Conservation (phyloP, 768 basidiomycete genomes). For the Mrakia frigida region DNA sequence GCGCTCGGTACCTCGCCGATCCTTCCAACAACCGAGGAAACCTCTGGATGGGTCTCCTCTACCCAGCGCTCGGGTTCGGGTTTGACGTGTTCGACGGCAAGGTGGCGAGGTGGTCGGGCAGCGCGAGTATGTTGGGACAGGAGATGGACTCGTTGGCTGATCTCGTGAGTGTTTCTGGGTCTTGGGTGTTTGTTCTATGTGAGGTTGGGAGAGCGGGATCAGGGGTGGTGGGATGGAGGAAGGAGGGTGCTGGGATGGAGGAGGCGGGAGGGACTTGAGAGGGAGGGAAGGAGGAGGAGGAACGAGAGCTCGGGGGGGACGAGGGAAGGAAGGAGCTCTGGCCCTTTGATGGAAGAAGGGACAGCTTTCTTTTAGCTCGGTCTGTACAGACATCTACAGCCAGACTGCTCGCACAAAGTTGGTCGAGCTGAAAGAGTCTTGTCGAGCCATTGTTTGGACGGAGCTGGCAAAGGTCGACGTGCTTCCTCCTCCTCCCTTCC, state of each 20-base stretch:
- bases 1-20: conserved; percentile 71
- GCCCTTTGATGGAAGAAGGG: not conserved
- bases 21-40: conserved; percentile 66
- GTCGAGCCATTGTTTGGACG: no score
- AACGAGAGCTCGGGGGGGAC: not conserved
- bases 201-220: not conserved
- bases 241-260: not conserved
- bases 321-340: not conserved
- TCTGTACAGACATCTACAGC: no score
- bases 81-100: conserved; percentile 98
- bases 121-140: conserved; percentile 91
- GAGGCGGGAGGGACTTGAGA: not conserved
- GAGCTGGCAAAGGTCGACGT: not conserved
- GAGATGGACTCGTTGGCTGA: conserved; percentile 96
- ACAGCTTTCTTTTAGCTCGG: no score
- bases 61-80: conserved; percentile 88
- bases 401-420: no score
- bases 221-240: not conserved
- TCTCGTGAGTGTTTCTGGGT: conserved; percentile 56
- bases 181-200: no score
- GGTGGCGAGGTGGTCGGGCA: conserved; percentile 94
- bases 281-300: not conserved
- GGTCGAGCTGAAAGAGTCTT: no score
- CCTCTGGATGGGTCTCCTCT: conserved; percentile 77
- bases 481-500: not conserved